phyloP scores from a whole-genome alignment of 148 eudicot genomes.

The Spergularia bocconei region DNA sequence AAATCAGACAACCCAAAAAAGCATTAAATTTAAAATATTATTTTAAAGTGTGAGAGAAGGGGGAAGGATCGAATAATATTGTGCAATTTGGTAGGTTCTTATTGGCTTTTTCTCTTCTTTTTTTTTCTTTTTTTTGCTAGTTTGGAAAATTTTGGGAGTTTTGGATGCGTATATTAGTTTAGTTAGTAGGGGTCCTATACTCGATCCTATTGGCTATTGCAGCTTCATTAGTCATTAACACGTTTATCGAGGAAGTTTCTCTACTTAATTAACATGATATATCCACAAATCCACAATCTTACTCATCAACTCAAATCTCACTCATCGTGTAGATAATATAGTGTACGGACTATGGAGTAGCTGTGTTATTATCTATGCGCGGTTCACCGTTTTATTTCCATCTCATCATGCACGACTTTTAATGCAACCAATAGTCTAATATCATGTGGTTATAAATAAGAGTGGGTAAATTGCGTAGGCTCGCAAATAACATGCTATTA shows the following conservation, averaged over 20 bases:
- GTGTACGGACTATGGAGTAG: no score
- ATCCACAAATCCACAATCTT: no score
- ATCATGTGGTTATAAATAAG: no score
- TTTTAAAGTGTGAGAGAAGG: not conserved
- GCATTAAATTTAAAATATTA: slow-evolving; percentile 8
- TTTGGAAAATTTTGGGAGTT: not conserved
- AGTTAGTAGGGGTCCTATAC: no score
- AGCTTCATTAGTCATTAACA: slow-evolving; percentile 12
- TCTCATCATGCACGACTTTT: no score
- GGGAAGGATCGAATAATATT: slow-evolving; percentile 16
- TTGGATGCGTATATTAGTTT: not conserved
- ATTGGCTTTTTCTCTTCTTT: not conserved
- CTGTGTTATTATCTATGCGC: no score
- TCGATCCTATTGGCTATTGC: not conserved
- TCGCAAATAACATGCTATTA: no score
- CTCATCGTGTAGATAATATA: no score
- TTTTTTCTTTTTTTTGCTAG: not conserved
- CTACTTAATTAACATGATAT: not conserved
- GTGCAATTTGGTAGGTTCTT: slow-evolving; percentile 18
- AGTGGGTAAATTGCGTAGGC: no score
- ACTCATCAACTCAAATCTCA: no score
- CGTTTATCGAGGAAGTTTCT: not conserved
- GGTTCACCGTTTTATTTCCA: no score
- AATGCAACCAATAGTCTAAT: no score
- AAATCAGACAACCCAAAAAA: slow-evolving; percentile 30